phyloP scores from a whole-genome alignment of 2,329 filamentous ascomycete species.

The Pseudogymnoascus pannorum region DNA sequence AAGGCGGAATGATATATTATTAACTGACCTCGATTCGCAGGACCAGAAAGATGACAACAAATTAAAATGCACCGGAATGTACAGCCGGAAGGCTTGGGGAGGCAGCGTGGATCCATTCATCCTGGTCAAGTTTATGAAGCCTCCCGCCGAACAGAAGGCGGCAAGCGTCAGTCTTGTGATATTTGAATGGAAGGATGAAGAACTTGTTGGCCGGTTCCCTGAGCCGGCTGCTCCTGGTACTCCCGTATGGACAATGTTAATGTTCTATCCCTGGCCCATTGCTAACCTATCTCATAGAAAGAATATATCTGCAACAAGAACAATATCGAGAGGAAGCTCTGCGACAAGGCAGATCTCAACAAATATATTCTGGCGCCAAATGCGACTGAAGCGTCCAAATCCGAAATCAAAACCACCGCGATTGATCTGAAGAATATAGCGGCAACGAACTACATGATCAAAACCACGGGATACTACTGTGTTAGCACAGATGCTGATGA shows the following conservation, averaged over 20 bases:
- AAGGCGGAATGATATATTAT: background rate
- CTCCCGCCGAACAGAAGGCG: slow-evolving; percentile 45
- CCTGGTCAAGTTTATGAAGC: slow-evolving; percentile 65
- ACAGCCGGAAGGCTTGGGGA: slow-evolving; percentile 82
- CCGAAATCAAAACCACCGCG: slow-evolving; percentile 69
- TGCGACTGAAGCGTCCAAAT: slow-evolving; percentile 62
- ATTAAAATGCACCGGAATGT: slow-evolving; percentile 88
- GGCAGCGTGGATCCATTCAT: slow-evolving; percentile 86
- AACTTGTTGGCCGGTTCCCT: slow-evolving; percentile 64
- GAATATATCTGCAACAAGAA: slow-evolving; percentile 70
- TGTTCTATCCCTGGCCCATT: background rate
- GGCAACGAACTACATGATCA: slow-evolving; percentile 73
- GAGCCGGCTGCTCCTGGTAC: slow-evolving; percentile 31
- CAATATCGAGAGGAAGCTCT: slow-evolving; percentile 61
- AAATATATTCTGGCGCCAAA: slow-evolving; percentile 77
- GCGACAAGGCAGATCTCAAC: slow-evolving; percentile 70
- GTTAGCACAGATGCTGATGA: slow-evolving; percentile 67
- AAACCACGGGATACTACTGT: slow-evolving; percentile 94
- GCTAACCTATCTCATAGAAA: slow-evolving; percentile 39
- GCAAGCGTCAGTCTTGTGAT: slow-evolving; percentile 75
- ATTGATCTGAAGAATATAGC: slow-evolving; percentile 71
- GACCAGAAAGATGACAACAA: slow-evolving; percentile 68
- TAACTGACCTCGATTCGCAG: slow-evolving; percentile 35
- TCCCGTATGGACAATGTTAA: background rate
- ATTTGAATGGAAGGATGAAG: slow-evolving; percentile 88